Percentiles rank a stretch among this genome's conserved stretches.
Evolutionary conservation across 2,329 filamentous ascomycete species (phyloP).

Genomic region (Microascus cirrosus): DNA sequence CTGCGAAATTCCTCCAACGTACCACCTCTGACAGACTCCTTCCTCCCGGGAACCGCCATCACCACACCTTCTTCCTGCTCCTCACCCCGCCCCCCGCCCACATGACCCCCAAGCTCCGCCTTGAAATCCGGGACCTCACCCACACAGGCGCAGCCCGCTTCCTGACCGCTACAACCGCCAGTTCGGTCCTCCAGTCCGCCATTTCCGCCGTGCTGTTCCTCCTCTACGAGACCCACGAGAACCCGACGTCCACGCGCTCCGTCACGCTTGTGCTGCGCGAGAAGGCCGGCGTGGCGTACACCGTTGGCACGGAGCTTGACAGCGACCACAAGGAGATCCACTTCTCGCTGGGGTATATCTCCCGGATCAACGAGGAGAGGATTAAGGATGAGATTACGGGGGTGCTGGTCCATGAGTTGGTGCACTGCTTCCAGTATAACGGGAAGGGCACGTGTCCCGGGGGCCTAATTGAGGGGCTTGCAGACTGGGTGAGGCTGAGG

Average conservation of each 20-base stretch:
- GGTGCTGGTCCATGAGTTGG: slow-evolving; percentile 83
- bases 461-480: slow-evolving; percentile 81
- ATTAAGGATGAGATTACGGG: slow-evolving; percentile 58
- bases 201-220: slow-evolving; percentile 57
- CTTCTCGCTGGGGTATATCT: slow-evolving; percentile 68
- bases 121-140: slow-evolving; percentile 46
- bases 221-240: slow-evolving; percentile 50
- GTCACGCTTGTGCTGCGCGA: slow-evolving; percentile 72
- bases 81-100: background rate
- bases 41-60: slow-evolving; percentile 12
- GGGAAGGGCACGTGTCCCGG: slow-evolving; percentile 50
- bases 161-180: slow-evolving; percentile 52
- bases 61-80: slow-evolving; percentile 7
- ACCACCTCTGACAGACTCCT: slow-evolving; percentile 8
- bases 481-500: slow-evolving; percentile 80
- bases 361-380: slow-evolving; percentile 27
- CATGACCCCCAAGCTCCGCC: slow-evolving; percentile 43
- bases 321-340: slow-evolving; percentile 88
- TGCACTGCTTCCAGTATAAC: slow-evolving; percentile 88
- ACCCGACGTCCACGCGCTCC: slow-evolving; percentile 59
- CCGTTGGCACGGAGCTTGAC: slow-evolving; percentile 68
- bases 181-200: slow-evolving; percentile 48
- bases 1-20: background rate
- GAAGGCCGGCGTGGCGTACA: slow-evolving; percentile 84
- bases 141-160: slow-evolving; percentile 56